These are phyloP conservation scores for Thelonectria blattea DNA, from an alignment of 2,329 filamentous ascomycete species.

Conservation along the genomic window DNA sequence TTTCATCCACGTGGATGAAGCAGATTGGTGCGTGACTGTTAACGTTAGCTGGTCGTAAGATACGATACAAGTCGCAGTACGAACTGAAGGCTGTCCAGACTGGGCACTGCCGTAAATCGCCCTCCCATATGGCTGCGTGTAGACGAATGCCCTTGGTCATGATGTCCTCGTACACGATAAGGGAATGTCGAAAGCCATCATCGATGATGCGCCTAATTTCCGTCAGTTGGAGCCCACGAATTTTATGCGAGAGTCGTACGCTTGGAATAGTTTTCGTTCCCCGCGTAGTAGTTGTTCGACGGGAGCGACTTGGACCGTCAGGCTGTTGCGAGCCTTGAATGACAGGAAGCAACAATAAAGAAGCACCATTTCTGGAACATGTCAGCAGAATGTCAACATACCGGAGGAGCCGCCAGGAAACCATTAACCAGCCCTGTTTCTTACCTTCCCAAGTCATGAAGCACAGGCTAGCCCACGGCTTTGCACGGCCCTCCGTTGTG, in stretches of 20 bases:
- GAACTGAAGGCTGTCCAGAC: constrained; percentile 70
- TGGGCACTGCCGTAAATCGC: constrained; percentile 59
- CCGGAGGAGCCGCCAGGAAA: neutral
- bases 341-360: constrained; percentile 65
- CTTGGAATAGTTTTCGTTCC: constrained; percentile 62
- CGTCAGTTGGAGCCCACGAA: constrained; percentile 10
- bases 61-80: constrained; percentile 25
- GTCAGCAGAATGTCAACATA: constrained; percentile 13
- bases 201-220: constrained; percentile 60
- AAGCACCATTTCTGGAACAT: constrained; percentile 59
- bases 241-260: constrained; percentile 48
- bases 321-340: constrained; percentile 57
- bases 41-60: neutral
- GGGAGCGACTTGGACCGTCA: constrained; percentile 51
- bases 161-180: constrained; percentile 60
- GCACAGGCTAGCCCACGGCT: constrained; percentile 60
- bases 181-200: constrained; percentile 58
- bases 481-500: constrained; percentile 47
- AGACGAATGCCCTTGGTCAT: constrained; percentile 58
- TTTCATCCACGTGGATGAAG: constrained; percentile 57
- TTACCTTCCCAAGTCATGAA: constrained; percentile 68
- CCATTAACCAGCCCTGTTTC: too few relatives aligned
- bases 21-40: constrained; percentile 59
- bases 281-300: constrained; percentile 54
- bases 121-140: constrained; percentile 62